Evolutionary conservation across 306 rosid species (phyloP), one percentile per base, ranked within the genome.

Genomic region (Lagenaria siceraria): DNA sequence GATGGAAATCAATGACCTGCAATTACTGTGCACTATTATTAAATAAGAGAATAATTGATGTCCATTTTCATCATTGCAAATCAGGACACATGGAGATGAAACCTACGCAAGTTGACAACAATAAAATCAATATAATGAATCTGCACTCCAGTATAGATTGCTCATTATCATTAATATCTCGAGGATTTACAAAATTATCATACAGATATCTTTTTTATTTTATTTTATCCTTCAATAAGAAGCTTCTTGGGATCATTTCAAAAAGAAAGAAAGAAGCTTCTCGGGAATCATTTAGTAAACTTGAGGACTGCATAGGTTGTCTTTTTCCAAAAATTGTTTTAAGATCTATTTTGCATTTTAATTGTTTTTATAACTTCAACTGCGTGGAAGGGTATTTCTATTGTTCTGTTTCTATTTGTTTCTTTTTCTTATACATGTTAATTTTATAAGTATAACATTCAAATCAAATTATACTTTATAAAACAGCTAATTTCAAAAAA

Each of bases 1-100:
- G 98, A 79, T 94, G 98, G 84, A 94, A 92, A 90, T 94, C 97
- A 74, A 92, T 94, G 64, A 94, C 98, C 98, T 91, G 87, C 86
- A 78, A 76, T 84, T 54, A 81, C 17, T 72, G 72, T 65, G 38
- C 56, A 63, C 12, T 51, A 55, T 80, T 49, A 87, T 81, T 49
- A 84, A 80, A 40, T 55, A 64, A 65, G 74, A 42, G 69, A 40
- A 36, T 9, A 63, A 33, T 8, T 27, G 61, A 78, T 52, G 14
- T 21, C 40, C 55, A 0, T 59, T 14, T 69, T 38, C 76, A 77
- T 13, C 64, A 24, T 21, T 56, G 19, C 29, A 40, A 56, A 66
- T 8, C 29, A 38, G 18, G 40, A 25, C 7, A 27, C 63, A 58
- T 10, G 19, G 29, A 25, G 42, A 21, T 14, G 51, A 76, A 55